A percentile compares a stretch with the other conserved stretches of the same genome.
Conservation (phyloP, 129 eudicot species). For the Flaveria robusta region DNA sequence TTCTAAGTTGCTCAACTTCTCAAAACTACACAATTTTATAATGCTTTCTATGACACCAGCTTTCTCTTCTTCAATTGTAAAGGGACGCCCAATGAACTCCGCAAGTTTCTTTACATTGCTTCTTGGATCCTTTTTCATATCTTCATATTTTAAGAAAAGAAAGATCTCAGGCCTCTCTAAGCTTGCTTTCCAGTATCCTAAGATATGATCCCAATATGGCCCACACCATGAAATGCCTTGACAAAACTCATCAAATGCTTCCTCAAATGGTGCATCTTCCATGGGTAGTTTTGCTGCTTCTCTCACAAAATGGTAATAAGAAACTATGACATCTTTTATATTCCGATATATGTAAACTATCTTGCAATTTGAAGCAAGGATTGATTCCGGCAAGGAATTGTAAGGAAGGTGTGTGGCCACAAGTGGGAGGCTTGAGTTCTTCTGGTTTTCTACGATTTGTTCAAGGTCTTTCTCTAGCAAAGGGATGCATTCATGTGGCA, state of each 20-base stretch:
- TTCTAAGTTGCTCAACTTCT: background rate
- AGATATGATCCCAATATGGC: background rate
- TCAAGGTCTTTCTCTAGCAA: too few species aligned
- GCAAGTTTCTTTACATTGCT: background rate
- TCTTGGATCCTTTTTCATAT: background rate
- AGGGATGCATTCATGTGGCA: too few species aligned
- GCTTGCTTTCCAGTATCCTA: slow-evolving; percentile 6
- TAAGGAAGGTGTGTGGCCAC: too few species aligned
- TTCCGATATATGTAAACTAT: background rate
- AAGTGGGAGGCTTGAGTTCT: too few species aligned
- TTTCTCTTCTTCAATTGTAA: background rate
- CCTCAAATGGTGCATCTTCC: background rate
- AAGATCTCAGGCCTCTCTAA: background rate
- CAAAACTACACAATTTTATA: background rate
- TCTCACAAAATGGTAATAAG: background rate
- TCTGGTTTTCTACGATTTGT: too few species aligned
- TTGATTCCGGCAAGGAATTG: background rate
- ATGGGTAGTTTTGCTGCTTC: background rate
- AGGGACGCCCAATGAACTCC: background rate
- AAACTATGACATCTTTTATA: background rate
- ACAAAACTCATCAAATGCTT: background rate
- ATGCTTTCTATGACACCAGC: background rate
- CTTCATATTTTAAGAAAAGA: background rate
- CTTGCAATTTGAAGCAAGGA: background rate
- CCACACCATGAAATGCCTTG: background rate